phyloP scores from a whole-genome alignment of 495 filamentous ascomycete species.

The Parachaetomium inaequale region DNA sequence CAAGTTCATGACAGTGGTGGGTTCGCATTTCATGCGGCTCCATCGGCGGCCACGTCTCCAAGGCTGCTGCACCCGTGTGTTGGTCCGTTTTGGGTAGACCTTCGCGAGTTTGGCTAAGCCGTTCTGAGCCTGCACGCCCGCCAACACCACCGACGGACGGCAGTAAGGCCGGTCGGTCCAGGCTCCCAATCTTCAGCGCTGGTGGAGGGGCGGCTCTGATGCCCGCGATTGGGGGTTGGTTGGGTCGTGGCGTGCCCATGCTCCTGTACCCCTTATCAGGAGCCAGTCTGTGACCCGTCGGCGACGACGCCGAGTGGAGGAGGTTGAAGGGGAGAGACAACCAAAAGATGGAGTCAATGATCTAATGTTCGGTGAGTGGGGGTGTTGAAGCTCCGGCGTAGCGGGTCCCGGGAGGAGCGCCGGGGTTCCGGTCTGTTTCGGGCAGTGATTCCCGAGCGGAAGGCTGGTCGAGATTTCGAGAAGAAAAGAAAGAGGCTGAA shows the following conservation, averaged over 20 bases:
- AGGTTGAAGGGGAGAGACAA: too few species aligned
- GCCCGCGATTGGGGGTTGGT: neutral
- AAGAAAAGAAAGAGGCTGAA: too few species aligned
- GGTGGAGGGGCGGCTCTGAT: neutral
- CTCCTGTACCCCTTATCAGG: neutral
- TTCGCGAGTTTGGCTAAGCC: conserved; percentile 11
- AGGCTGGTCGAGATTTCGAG: too few species aligned
- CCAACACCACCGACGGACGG: neutral
- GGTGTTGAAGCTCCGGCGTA: too few species aligned
- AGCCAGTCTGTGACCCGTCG: too few species aligned
- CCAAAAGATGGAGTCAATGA: too few species aligned
- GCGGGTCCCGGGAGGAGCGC: too few species aligned
- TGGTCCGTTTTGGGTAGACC: conserved; percentile 9
- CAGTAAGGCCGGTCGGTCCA: conserved; percentile 1
- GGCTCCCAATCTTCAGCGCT: conserved; percentile 1
- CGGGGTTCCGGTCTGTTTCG: too few species aligned
- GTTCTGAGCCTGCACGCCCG: neutral
- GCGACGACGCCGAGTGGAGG: too few species aligned
- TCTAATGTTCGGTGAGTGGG: too few species aligned
- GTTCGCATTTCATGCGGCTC: neutral
- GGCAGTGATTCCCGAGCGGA: too few species aligned
- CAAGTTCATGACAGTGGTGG: too few species aligned
- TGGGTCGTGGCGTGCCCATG: neutral
- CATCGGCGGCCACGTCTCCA: conserved; percentile 1
- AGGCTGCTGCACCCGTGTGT: neutral